Conservation (phyloP, 352 stramenopile genomes). For the Globisporangium megalacanthum region DNA sequence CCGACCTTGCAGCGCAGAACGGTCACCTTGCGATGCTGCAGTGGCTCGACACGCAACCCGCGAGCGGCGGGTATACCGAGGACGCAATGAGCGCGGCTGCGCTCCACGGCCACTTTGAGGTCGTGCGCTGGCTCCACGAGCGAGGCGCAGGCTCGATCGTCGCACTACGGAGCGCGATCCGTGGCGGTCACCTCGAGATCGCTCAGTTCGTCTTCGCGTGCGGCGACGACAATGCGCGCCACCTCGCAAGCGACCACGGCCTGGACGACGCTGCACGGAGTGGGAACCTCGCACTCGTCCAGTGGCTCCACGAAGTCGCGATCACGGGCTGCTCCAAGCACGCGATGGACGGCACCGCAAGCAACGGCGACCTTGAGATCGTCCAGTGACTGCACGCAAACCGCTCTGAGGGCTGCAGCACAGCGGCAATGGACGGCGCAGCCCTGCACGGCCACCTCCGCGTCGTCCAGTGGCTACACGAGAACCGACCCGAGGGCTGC, state of each 20-base stretch:
- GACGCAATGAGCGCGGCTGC: constrained; percentile 1
- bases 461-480: constrained; percentile 8
- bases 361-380: neutral
- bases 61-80: neutral
- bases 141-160: neutral
- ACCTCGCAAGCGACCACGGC: constrained; percentile 3
- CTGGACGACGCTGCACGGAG: constrained; percentile 6
- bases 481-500: constrained; percentile 3
- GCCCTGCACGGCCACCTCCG: constrained; percentile 1
- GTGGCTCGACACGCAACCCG: constrained; percentile 4
- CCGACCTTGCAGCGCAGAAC: constrained; percentile 3
- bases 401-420: neutral
- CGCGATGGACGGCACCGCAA: neutral
- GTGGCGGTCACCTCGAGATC: constrained; percentile 7
- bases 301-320: neutral
- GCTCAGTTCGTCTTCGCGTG: constrained; percentile 11
- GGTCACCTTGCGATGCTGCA: constrained; percentile 3
- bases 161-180: constrained; percentile 4
- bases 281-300: constrained; percentile 5
- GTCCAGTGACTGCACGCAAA: constrained; percentile 5
- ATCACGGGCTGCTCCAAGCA: neutral
- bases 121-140: constrained; percentile 8
- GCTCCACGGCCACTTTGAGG: constrained; percentile 2
- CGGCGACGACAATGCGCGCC: constrained; percentile 3
- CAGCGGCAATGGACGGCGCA: neutral